These are phyloP conservation scores for Micractinium sp. DNA, from an alignment of 139 green algal genomes.

Conservation along the genomic window DNA sequence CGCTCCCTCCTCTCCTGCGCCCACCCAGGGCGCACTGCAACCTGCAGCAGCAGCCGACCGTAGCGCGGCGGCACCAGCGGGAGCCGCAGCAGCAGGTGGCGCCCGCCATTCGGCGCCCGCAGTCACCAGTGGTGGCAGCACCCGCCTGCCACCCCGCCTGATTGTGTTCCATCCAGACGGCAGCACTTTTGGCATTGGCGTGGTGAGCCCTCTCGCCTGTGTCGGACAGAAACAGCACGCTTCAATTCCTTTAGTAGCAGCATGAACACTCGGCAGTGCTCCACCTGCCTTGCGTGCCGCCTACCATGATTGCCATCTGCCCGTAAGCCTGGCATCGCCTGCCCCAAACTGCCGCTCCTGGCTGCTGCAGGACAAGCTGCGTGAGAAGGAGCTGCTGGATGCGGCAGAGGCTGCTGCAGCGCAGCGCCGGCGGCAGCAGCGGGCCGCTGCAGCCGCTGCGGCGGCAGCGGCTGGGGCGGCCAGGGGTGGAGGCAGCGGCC, in stretches of 20 bases:
- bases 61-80: background rate
- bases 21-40: too few relatives aligned
- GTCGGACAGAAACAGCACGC: too few relatives aligned
- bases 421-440: constrained; percentile 18
- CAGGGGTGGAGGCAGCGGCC: background rate
- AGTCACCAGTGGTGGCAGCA: background rate
- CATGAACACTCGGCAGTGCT: too few relatives aligned
- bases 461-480: background rate
- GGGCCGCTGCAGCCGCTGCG: background rate
- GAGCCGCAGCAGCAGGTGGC: background rate
- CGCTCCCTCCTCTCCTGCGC: too few relatives aligned
- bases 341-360: too few relatives aligned
- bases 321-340: too few relatives aligned
- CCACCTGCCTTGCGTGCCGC: too few relatives aligned
- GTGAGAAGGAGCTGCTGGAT: constrained; percentile 2
- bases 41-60: background rate
- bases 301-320: too few relatives aligned
- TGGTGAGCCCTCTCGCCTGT: background rate
- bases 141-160: constrained; percentile 2
- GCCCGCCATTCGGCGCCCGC: background rate
- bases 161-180: constrained; percentile 22
- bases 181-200: background rate
- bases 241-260: too few relatives aligned
- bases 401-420: constrained; percentile 2
- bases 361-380: background rate